Evolutionary conservation across 129 eudicot genomes (phyloP).

Genomic region (Centella asiatica): DNA sequence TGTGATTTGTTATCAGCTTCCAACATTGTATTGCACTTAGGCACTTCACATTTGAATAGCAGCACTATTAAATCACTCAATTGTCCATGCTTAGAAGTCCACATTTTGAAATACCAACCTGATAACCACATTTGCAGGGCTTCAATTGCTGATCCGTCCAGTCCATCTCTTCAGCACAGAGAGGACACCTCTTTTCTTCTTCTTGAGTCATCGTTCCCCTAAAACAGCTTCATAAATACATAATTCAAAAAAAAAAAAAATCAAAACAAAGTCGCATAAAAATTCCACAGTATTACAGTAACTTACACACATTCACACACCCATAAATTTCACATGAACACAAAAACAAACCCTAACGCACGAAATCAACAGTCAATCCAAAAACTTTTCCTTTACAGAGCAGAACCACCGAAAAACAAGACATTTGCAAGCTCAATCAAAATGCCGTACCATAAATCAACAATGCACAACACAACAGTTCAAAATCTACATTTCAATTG

Average conservation of each 20-base stretch:
- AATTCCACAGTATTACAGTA: neutral
- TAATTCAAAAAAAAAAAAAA: too few species aligned
- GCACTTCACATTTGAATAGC: neutral
- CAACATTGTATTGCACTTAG: neutral
- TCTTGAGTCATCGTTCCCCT: slow-evolving; percentile 49
- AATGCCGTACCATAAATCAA: neutral
- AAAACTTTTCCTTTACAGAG: neutral
- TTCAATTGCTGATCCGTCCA: slow-evolving; percentile 82
- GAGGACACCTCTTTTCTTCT: slow-evolving; percentile 76
- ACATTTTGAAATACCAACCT: slow-evolving; percentile 28
- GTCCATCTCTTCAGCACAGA: slow-evolving; percentile 87
- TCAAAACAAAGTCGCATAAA: too few species aligned
- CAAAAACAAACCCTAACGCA: slow-evolving; percentile 2
- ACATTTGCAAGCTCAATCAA: neutral
- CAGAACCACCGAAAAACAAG: neutral
- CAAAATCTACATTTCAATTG: neutral
- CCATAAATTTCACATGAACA: neutral
- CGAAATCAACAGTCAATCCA: neutral
- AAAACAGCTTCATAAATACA: too few species aligned
- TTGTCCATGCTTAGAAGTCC: neutral
- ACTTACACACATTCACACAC: slow-evolving; percentile 2
- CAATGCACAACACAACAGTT: slow-evolving; percentile 1
- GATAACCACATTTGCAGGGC: slow-evolving; percentile 81
- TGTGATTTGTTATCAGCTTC: neutral
- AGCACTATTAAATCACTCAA: neutral